Evolutionary conservation across 179 eudicot species (phyloP).

Genomic region (Camellia oleifera): DNA sequence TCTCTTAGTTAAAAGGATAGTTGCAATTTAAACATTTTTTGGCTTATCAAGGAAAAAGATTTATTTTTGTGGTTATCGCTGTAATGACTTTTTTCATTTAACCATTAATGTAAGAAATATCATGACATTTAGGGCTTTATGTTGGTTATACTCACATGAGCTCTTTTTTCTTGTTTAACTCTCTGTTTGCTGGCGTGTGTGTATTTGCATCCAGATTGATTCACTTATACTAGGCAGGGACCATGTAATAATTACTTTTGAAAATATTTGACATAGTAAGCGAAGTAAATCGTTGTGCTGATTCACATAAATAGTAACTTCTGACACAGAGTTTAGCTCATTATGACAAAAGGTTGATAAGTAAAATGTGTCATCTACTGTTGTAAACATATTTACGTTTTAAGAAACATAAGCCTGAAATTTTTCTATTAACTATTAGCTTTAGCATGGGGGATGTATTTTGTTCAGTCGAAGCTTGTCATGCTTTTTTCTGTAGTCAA

Average conservation of each 20-base stretch:
- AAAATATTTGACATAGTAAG: not conserved
- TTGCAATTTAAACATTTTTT: not conserved
- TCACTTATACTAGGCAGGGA: not conserved
- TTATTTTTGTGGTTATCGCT: no score
- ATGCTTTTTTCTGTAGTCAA: no score
- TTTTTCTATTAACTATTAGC: no score
- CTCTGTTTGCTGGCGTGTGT: no score
- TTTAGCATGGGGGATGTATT: no score
- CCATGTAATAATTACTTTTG: not conserved
- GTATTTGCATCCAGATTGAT: not conserved
- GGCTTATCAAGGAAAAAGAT: no score
- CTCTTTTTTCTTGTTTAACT: no score
- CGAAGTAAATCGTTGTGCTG: not conserved
- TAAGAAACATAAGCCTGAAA: no score
- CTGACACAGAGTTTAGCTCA: not conserved
- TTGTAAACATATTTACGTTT: no score
- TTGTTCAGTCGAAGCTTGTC: no score
- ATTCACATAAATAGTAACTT: no score
- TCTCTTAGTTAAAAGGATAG: not conserved
- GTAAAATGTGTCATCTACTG: no score
- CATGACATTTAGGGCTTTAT: not conserved
- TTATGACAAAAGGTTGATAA: not conserved
- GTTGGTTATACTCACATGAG: not conserved
- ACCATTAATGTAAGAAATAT: not conserved
- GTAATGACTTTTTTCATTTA: not conserved